Conservation (phyloP, 176 grass and related monocot species). For the Dactylis glomerata region DNA sequence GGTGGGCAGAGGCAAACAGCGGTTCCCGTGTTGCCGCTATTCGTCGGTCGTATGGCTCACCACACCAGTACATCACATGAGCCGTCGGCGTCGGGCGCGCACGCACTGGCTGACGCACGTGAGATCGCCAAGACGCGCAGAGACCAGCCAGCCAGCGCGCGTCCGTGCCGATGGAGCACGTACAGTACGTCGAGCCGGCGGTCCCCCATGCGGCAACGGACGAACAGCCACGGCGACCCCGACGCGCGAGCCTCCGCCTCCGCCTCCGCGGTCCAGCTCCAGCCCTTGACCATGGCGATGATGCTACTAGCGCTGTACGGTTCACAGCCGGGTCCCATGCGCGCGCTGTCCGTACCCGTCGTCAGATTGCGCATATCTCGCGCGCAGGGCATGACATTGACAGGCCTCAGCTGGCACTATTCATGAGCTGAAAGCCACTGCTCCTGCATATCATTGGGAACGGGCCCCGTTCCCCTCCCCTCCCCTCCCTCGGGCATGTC, state of each 20-base stretch:
- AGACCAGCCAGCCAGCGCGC: not conserved
- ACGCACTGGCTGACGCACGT: constrained; percentile 36
- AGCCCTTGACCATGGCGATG: not conserved
- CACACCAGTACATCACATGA: not conserved
- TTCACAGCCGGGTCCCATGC: not conserved
- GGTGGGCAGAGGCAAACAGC: not conserved
- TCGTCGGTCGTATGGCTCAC: constrained; percentile 42
- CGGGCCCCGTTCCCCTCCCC: not conserved
- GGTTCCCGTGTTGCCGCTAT: constrained; percentile 6
- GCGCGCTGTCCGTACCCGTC: not conserved
- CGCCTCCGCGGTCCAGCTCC: not conserved
- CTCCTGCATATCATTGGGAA: constrained; percentile 31
- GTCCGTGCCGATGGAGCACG: not conserved
- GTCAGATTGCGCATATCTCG: constrained; percentile 2
- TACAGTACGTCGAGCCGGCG: not conserved
- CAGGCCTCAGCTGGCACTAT: constrained; percentile 1
- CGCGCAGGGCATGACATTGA: constrained; percentile 1
- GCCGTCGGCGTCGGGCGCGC: constrained; percentile 28
- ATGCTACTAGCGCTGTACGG: not conserved
- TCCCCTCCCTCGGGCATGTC: not conserved
- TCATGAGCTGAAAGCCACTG: constrained; percentile 20
- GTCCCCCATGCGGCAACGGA: constrained; percentile 9
- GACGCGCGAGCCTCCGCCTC: constrained; percentile 6
- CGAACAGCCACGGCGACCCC: constrained; percentile 15
- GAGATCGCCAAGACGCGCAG: not conserved